Evolutionary conservation across 768 basidiomycete species (phyloP), one percentile per base, ranked within the genome.

Genomic region (Lactifluus subvellereus): DNA sequence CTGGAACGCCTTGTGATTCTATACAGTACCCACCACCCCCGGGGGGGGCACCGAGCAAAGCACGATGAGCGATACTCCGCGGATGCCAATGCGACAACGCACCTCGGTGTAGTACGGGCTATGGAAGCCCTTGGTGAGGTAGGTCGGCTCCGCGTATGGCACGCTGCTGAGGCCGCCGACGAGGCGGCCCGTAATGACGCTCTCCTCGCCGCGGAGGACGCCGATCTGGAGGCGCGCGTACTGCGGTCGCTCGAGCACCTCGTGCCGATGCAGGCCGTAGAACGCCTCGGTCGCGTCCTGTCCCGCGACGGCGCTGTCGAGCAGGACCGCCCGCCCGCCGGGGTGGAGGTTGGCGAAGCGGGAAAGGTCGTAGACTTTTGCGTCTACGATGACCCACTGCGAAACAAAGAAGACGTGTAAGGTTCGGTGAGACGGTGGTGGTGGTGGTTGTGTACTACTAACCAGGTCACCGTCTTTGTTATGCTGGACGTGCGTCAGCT

Each of bases 61-160:
- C 14, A 4, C 30, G 11, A 30, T 22, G 4, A n/a, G 18, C 27
- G 27, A 27, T 27, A 27, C 27, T 27, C 27, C 27, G 27, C 27
- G 27, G 27, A 27, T 27, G 27, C 27, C 27, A 27, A 27, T 27
- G 27, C 27, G 27, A 13, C 18, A 11, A 72, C 82, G 65, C 30
- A 84, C 85, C 6, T 87, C 87, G 33, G 79, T 85, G 74, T 88
- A 94, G 72, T 93, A 96, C 0, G 92, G 88, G 63, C 80, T 86
- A 65, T 80, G 77, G 77, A 82, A 91, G 0, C 86, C 88, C 4
- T 77, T 67, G 43, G 77, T 78, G 38, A 94, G 81, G 88, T 89
- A 94, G 1, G 87, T 85, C 13, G 93, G 87, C 69, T 96, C 93
- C 2, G 85, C 91, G 68, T 94, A 94, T 0, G 93, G 93, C 0